These are phyloP conservation scores for Mycena polygramma DNA, from an alignment of 768 basidiomycete genomes.

Conservation along the genomic window DNA sequence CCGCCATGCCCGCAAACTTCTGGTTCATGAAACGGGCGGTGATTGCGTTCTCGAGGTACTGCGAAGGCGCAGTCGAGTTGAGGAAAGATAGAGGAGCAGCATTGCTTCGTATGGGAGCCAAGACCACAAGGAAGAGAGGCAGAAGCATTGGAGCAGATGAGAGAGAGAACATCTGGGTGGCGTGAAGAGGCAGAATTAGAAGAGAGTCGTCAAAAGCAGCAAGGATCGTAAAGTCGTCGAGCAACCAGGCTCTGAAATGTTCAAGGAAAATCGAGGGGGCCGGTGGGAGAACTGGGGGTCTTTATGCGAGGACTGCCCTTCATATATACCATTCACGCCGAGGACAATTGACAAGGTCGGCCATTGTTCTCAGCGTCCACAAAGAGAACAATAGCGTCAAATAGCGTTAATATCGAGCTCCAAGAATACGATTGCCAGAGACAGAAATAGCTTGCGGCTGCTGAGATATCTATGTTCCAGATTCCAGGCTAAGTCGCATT, in stretches of 20 bases:
- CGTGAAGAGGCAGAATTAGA: neutral
- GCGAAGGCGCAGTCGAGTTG: constrained; percentile 23
- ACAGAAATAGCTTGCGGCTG: neutral
- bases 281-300: neutral
- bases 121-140: constrained; percentile 1
- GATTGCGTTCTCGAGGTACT: constrained; percentile 55
- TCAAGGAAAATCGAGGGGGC: neutral
- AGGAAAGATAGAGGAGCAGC: constrained; percentile 25
- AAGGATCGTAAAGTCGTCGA: constrained; percentile 34
- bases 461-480: too few species aligned
- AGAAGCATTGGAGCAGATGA: constrained; percentile 3
- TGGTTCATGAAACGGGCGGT: constrained; percentile 64
- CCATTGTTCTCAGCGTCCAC: constrained; percentile 25
- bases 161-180: constrained; percentile 17
- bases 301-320: neutral
- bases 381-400: constrained; percentile 10
- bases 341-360: constrained; percentile 13
- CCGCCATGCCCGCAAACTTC: constrained; percentile 59
- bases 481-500: too few species aligned
- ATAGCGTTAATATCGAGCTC: neutral
- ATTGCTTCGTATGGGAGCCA: constrained; percentile 19
- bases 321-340: constrained; percentile 8
- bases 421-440: neutral
- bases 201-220: constrained; percentile 17
- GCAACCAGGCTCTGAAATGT: constrained; percentile 26